phyloP scores from a whole-genome alignment of 345 rosid species.

The Eucalyptus regnans region DNA sequence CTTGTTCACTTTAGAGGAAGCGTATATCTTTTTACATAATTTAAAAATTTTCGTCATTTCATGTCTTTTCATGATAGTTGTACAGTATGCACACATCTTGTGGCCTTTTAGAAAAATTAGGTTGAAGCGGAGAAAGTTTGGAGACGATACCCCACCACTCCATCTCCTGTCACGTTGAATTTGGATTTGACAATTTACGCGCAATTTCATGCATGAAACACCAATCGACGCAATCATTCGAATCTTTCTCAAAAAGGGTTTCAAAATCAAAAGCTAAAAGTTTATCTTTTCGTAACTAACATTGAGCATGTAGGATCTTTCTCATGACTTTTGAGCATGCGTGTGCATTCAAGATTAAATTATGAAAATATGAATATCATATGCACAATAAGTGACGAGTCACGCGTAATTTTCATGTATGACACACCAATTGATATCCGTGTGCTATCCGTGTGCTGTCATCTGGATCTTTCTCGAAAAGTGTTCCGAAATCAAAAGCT shows the following conservation, averaged over 20 bases:
- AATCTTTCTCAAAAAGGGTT: not conserved
- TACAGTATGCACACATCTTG: not conserved
- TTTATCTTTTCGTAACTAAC: not conserved
- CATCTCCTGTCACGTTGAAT: not conserved
- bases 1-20: not conserved
- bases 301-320: not conserved
- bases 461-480: not conserved
- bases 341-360: not conserved
- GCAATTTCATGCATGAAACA: not conserved
- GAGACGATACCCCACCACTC: not conserved
- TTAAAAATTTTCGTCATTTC: not conserved
- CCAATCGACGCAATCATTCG: accelerated
- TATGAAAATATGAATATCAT: not conserved
- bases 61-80: not conserved
- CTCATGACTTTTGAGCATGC: not conserved
- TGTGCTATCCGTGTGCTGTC: not conserved
- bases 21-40: not conserved
- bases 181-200: not conserved
- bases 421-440: not conserved
- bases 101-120: not conserved
- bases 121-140: not conserved
- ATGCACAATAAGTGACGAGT: not conserved
- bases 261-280: not conserved
- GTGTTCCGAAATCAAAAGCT: not conserved
- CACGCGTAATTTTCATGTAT: not conserved